phyloP scores from a whole-genome alignment of 2,329 filamentous ascomycete species.

The Cytospora leucostoma region DNA sequence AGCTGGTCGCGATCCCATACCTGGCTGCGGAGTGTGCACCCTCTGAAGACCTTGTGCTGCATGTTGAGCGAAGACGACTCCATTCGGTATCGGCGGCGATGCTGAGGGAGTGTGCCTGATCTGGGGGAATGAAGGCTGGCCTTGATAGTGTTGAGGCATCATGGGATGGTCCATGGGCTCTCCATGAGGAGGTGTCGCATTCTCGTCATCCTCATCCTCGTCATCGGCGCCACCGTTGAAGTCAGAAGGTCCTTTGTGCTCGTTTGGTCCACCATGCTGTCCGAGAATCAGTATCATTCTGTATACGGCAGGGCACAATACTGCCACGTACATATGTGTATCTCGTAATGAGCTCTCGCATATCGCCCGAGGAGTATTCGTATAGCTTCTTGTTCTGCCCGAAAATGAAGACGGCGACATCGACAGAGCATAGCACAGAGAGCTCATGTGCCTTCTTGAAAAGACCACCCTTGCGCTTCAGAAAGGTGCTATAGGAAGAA shows the following conservation, averaged over 20 bases:
- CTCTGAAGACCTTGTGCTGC: conserved; percentile 52
- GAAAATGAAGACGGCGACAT: conserved; percentile 98
- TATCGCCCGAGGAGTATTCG: conserved; percentile 93
- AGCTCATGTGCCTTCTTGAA: conserved; percentile 99
- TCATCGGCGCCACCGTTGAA: conserved; percentile 88
- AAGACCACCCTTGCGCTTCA: conserved; percentile 96
- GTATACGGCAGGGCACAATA: neutral
- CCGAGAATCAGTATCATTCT: conserved; percentile 4
- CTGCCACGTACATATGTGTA: conserved; percentile 80
- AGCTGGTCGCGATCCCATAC: conserved; percentile 71
- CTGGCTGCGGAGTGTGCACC: conserved; percentile 80
- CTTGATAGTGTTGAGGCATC: conserved; percentile 71
- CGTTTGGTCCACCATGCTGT: conserved; percentile 88
- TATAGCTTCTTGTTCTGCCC: conserved; percentile 99
- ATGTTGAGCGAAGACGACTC: conserved; percentile 65
- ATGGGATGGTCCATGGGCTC: conserved; percentile 61
- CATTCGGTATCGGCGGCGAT: conserved; percentile 84
- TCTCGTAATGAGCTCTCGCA: conserved; percentile 83
- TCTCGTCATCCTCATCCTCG: conserved; percentile 77
- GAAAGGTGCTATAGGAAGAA: conserved; percentile 70
- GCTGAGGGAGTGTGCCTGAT: conserved; percentile 83
- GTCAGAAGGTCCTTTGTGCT: conserved; percentile 93
- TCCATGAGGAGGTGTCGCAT: conserved; percentile 70
- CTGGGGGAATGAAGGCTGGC: conserved; percentile 72
- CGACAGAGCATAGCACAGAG: conserved; percentile 95